A percentile compares a stretch with the other conserved stretches of the same genome.
These are phyloP conservation scores for Penstemon barbatus DNA, from an alignment of 257 asterid species.

Conservation along the genomic window DNA sequence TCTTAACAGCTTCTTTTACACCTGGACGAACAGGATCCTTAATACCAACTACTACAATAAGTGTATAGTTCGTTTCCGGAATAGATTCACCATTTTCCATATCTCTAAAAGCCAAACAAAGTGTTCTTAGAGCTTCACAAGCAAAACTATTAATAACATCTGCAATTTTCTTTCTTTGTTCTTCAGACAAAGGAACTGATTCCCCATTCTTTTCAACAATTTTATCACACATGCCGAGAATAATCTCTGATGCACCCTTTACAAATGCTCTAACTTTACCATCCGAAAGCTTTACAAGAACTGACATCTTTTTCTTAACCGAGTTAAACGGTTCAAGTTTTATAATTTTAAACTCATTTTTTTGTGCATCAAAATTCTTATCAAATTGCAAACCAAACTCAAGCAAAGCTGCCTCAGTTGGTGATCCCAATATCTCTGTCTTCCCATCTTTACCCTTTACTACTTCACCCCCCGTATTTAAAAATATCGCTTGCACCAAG, in stretches of 20 bases:
- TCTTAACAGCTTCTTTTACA: conserved; percentile 70
- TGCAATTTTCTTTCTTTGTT: conserved; percentile 42
- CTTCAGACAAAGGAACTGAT: conserved; percentile 44
- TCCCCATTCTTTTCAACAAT: conserved; percentile 52
- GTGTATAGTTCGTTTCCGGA: conserved; percentile 58
- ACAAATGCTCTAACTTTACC: conserved; percentile 49
- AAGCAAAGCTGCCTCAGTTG: conserved; percentile 76
- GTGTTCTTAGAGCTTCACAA: conserved; percentile 66
- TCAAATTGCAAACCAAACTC: conserved; percentile 56
- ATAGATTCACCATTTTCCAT: conserved; percentile 37
- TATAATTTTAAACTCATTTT: conserved; percentile 38
- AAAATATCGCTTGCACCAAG: conserved; percentile 53
- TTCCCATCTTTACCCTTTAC: conserved; percentile 57
- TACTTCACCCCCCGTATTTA: conserved; percentile 71
- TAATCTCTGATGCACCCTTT: conserved; percentile 76
- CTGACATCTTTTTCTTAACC: conserved; percentile 73
- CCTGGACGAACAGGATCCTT: conserved; percentile 82
- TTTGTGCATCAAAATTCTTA: conserved; percentile 34
- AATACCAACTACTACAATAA: conserved; percentile 68
- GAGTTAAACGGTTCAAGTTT: conserved; percentile 78
- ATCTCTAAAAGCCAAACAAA: conserved; percentile 66
- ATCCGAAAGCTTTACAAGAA: conserved; percentile 51
- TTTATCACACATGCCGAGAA: conserved; percentile 58
- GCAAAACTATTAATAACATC: conserved; percentile 55
- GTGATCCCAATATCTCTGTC: conserved; percentile 61